A percentile compares a stretch with the other conserved stretches of the same genome.
These are phyloP conservation scores for Suillus subaureus DNA, from an alignment of 768 basidiomycete genomes.

Conservation along the genomic window DNA sequence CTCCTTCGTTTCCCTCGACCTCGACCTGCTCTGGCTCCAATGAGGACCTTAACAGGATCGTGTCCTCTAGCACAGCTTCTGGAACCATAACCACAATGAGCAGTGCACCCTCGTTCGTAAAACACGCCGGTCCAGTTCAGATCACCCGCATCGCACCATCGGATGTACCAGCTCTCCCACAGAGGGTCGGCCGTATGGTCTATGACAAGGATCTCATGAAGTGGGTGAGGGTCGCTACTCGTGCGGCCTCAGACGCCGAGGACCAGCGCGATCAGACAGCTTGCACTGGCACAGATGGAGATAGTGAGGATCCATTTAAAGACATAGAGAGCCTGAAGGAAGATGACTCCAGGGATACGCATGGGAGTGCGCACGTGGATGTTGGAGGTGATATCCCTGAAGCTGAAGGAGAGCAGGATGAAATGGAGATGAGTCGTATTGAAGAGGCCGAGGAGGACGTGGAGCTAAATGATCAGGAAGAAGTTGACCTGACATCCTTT, in stretches of 20 bases:
- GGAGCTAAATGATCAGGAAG: slow-evolving; percentile 60
- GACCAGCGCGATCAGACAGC: slow-evolving; percentile 33
- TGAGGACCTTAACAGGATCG: slow-evolving; percentile 85
- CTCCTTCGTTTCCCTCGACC: slow-evolving; percentile 48
- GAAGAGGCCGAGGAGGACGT: slow-evolving; percentile 47
- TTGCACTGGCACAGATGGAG: slow-evolving; percentile 38
- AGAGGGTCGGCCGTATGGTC: slow-evolving; percentile 84
- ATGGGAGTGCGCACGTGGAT: slow-evolving; percentile 5
- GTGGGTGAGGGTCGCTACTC: slow-evolving; percentile 72
- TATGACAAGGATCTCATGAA: slow-evolving; percentile 83
- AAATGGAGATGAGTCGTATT: slow-evolving; percentile 38
- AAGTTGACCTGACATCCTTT: slow-evolving; percentile 70
- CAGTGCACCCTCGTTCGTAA: slow-evolving; percentile 81
- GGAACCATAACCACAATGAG: slow-evolving; percentile 70
- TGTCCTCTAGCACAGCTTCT: slow-evolving; percentile 86
- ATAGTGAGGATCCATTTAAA: slow-evolving; percentile 87
- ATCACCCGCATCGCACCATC: slow-evolving; percentile 80
- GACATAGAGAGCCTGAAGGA: slow-evolving; percentile 88
- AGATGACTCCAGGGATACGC: slow-evolving; percentile 43
- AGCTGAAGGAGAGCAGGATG: slow-evolving; percentile 17
- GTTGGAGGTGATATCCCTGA: slow-evolving; percentile 10
- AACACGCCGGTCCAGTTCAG: slow-evolving; percentile 78
- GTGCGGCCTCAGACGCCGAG: slow-evolving; percentile 32
- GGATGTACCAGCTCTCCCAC: slow-evolving; percentile 75
- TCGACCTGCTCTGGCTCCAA: slow-evolving; percentile 54